These are phyloP conservation scores for Gymnopilus dilepis DNA, from an alignment of 768 basidiomycete species.

Conservation along the genomic window DNA sequence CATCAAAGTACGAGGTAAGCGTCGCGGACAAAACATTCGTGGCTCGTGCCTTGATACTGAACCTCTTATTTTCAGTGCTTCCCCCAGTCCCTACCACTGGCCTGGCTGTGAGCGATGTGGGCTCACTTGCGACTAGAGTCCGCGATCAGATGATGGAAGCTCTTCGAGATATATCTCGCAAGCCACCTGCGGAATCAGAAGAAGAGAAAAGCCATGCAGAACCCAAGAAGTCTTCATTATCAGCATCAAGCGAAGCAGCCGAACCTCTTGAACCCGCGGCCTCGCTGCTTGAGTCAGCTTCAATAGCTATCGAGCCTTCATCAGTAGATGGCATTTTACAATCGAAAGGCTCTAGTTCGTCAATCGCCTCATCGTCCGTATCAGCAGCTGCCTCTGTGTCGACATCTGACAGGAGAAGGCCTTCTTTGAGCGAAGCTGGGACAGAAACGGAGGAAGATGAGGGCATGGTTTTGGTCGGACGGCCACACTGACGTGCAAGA, in stretches of 20 bases:
- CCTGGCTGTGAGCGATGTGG: slow-evolving; percentile 72
- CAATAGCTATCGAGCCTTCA: slow-evolving; percentile 14
- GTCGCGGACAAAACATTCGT: neutral
- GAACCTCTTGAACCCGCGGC: slow-evolving; percentile 18
- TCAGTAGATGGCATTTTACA: slow-evolving; percentile 14
- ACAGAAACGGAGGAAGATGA: slow-evolving; percentile 85
- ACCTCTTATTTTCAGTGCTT: slow-evolving; percentile 64
- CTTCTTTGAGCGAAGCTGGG: slow-evolving; percentile 64
- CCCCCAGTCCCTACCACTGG: slow-evolving; percentile 83
- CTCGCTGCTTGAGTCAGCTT: slow-evolving; percentile 11
- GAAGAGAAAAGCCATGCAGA: slow-evolving; percentile 4
- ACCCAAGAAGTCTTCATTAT: slow-evolving; percentile 4
- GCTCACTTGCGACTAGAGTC: slow-evolving; percentile 66
- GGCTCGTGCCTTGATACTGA: neutral
- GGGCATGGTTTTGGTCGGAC: slow-evolving; percentile 78
- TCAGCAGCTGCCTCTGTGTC: slow-evolving; percentile 27
- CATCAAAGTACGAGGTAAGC: slow-evolving; percentile 79
- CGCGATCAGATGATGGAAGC: slow-evolving; percentile 80
- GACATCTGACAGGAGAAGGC: slow-evolving; percentile 29
- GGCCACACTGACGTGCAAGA: slow-evolving; percentile 43
- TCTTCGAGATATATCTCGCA: slow-evolving; percentile 74
- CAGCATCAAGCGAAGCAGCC: slow-evolving; percentile 6
- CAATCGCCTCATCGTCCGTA: slow-evolving; percentile 38
- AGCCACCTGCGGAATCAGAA: slow-evolving; percentile 8
- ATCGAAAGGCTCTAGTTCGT: slow-evolving; percentile 36